Percentiles rank a stretch among this genome's conserved stretches.
Evolutionary conservation across 306 rosid genomes (phyloP).

Genomic region (Pterocarpus macrocarpus): DNA sequence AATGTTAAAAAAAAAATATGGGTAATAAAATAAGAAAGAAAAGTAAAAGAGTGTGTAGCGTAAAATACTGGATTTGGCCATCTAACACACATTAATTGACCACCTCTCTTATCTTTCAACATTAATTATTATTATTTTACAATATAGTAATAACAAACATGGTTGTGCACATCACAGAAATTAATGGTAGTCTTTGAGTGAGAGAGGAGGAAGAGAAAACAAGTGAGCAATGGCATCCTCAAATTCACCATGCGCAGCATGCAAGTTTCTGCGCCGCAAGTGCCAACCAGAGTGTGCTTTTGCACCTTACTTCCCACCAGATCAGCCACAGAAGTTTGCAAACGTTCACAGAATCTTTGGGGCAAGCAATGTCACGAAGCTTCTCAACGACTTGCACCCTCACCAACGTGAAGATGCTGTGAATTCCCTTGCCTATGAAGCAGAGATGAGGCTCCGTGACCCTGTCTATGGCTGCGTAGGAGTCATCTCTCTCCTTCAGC

Average conservation of each 20-base stretch:
- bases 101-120: conserved; percentile 17
- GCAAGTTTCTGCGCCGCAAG: conserved; percentile 92
- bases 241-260: conserved; percentile 92
- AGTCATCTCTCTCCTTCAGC: conserved; percentile 93
- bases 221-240: conserved; percentile 47
- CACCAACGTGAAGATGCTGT: conserved; percentile 96
- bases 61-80: conserved; percentile 52
- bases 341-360: conserved; percentile 95
- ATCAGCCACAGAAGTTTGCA: conserved; percentile 94
- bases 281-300: conserved; percentile 97
- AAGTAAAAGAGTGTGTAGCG: conserved; percentile 49
- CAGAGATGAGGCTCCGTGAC: conserved; percentile 96
- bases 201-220: conserved; percentile 8
- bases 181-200: conserved; percentile 47
- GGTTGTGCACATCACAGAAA: conserved; percentile 52
- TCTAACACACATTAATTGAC: conserved; percentile 56
- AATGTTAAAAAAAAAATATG: background rate
- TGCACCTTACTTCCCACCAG: conserved; percentile 96
- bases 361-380: conserved; percentile 92
- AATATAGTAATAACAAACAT: conserved; percentile 48
- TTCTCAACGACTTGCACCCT: conserved; percentile 90
- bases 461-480: conserved; percentile 96
- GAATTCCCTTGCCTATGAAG: conserved; percentile 95
- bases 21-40: conserved; percentile 4
- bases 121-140: conserved; percentile 41